These are phyloP conservation scores for Exobasidium cylindrosporum DNA, from an alignment of 1,284 basidiomycete genomes.

Conservation along the genomic window DNA sequence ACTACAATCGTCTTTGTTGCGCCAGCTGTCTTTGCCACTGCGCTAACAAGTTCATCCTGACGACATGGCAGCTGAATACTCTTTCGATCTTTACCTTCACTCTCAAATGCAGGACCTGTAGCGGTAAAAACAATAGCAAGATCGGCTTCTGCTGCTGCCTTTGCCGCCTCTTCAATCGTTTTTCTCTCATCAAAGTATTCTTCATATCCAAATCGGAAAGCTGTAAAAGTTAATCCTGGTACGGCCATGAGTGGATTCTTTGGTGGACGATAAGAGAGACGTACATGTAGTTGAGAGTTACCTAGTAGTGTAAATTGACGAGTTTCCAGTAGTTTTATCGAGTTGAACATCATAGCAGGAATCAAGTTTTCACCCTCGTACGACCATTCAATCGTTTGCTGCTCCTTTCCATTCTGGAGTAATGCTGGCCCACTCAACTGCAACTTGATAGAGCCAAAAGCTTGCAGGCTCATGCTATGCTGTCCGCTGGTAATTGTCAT, in stretches of 20 bases:
- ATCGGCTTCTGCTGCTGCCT: not conserved
- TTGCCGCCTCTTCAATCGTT: not conserved
- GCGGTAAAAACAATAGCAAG: slow-evolving; percentile 12
- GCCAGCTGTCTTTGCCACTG: not conserved
- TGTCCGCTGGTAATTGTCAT: not conserved
- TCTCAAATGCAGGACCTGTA: slow-evolving; percentile 10
- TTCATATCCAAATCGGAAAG: slow-evolving; percentile 14
- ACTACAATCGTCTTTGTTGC: slow-evolving; percentile 14
- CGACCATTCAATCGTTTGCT: not conserved
- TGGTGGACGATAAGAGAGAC: not conserved
- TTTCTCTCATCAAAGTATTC: slow-evolving; percentile 11
- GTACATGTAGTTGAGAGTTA: not conserved
- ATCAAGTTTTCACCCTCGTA: not conserved
- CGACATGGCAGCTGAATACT: slow-evolving; percentile 4
- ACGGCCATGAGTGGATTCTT: not conserved
- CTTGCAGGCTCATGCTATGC: not conserved
- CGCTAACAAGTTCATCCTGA: slow-evolving; percentile 11
- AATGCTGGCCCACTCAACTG: not conserved
- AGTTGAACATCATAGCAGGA: not conserved
- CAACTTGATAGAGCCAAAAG: too few species aligned
- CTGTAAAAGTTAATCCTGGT: not conserved
- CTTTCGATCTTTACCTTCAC: slow-evolving; percentile 13
- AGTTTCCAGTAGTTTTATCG: not conserved
- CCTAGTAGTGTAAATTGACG: not conserved
- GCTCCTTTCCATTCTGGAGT: not conserved